Conservation (phyloP, 2,329 filamentous ascomycete species). For the Ceratocystis destructans region DNA sequence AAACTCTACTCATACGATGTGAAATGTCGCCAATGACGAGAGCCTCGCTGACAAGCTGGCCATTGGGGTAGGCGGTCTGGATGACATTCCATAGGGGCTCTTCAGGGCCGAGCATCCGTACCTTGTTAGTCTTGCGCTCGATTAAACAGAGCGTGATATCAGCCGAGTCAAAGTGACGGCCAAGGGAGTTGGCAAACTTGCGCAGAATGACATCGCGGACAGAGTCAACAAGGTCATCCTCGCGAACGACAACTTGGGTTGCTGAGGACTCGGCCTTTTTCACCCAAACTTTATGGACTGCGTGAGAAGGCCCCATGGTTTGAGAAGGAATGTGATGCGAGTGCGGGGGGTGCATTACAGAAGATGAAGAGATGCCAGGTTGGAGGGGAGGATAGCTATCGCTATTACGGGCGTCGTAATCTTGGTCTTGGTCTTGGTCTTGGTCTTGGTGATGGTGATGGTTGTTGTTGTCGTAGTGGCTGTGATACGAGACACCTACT, state of each 20-base stretch:
- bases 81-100: constrained; percentile 67
- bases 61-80: constrained; percentile 71
- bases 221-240: constrained; percentile 89
- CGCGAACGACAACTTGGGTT: constrained; percentile 70
- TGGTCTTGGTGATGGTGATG: constrained; percentile 23
- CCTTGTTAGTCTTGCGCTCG: constrained; percentile 44
- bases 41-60: constrained; percentile 78
- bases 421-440: constrained; percentile 26
- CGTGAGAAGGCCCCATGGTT: constrained; percentile 28
- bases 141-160: constrained; percentile 70
- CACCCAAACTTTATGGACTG: constrained; percentile 83
- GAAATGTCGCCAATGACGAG: constrained; percentile 67
- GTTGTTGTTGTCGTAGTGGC: background rate
- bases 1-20: constrained; percentile 64
- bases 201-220: constrained; percentile 80
- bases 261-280: constrained; percentile 73
- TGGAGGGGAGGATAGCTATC: constrained; percentile 30
- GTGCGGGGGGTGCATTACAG: too few relatives aligned
- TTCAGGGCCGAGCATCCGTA: constrained; percentile 68
- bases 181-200: constrained; percentile 89
- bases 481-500: background rate
- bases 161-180: constrained; percentile 76
- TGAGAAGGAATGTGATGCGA: constrained; percentile 23
- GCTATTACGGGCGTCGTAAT: constrained; percentile 37
- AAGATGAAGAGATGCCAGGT: constrained; percentile 25